These are phyloP conservation scores for Pythium oligandrum DNA, from an alignment of 352 stramenopile genomes.

Conservation along the genomic window DNA sequence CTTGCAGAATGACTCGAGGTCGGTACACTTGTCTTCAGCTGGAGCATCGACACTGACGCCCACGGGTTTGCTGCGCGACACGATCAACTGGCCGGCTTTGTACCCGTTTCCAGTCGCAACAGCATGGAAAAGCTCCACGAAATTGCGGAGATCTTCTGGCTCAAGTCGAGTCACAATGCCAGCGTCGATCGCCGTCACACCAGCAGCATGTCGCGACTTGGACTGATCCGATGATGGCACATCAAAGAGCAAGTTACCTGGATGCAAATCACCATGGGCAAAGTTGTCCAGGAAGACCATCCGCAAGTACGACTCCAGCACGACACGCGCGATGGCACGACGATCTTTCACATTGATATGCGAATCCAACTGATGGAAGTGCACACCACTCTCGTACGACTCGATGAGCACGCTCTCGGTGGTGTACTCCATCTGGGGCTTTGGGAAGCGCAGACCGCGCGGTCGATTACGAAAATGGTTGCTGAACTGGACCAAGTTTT, in stretches of 20 bases:
- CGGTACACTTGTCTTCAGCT: slow-evolving; percentile 52
- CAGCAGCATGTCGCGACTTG: slow-evolving; percentile 8
- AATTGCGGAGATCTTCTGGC: slow-evolving; percentile 70
- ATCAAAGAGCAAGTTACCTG: slow-evolving; percentile 88
- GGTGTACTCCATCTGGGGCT: slow-evolving; percentile 61
- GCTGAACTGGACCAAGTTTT: slow-evolving; percentile 82
- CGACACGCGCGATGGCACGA: slow-evolving; percentile 65
- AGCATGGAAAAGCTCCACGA: slow-evolving; percentile 84
- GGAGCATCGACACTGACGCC: slow-evolving; percentile 22
- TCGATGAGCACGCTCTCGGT: slow-evolving; percentile 89
- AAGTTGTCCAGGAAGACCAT: slow-evolving; percentile 98
- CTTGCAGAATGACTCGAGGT: slow-evolving; percentile 65
- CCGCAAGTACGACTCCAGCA: slow-evolving; percentile 85
- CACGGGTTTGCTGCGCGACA: slow-evolving; percentile 52
- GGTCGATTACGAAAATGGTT: slow-evolving; percentile 60
- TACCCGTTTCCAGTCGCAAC: slow-evolving; percentile 79
- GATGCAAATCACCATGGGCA: slow-evolving; percentile 91
- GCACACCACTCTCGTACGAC: slow-evolving; percentile 80
- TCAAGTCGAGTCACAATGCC: slow-evolving; percentile 84
- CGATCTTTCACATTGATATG: slow-evolving; percentile 41
- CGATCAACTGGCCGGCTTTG: slow-evolving; percentile 72
- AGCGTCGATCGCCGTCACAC: slow-evolving; percentile 76
- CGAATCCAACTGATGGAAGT: slow-evolving; percentile 62
- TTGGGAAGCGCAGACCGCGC: slow-evolving; percentile 67
- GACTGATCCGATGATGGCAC: slow-evolving; percentile 6